Base-by-base conservation (phyloP, 345 rosid species). In the Eucalyptus rudis region DNA sequence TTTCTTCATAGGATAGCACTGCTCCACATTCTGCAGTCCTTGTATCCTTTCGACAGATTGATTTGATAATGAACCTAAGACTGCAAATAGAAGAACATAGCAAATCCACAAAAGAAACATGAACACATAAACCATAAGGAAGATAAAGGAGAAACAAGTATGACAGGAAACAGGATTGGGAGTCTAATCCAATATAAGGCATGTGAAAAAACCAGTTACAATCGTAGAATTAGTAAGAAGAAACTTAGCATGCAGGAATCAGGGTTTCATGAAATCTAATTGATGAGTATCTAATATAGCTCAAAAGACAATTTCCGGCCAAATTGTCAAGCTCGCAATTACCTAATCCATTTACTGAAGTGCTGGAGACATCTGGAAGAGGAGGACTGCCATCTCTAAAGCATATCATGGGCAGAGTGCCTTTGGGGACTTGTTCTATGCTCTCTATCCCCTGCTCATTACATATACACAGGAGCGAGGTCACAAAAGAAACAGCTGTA, bases 301-400 rank as follows among this genome's bases (percentile, higher is more conserved):
- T 56, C 76, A 56, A 24, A 19, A 31, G 88, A 19, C 59, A 76
- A 20, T 76, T 22, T 44, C 43, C 22, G 47, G 59, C 71, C 43
- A 89, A 36, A 13, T n/a, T 64, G 33, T 56, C 50, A 88, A 79
- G 14, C 14, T 40, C n/a, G 29, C 76, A 80, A 86, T 90, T 92
- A 97, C 99, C 98, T 94, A 93, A 92, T 86, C 95, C 92, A 85
- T 93, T 79, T 27, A 91, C 43, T 91, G 96, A 93, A 86, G 92
- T 87, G 88, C 90, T 91, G 91, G 96, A 91, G 62, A 92, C 92
- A 91, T 96, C 98, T 45, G 99, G 99, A 49, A 97, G 92, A 71
- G 99, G 99, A 89, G 95, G 99, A 91, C 99, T 95, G 79, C 99
- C 99, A 88, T 95, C 97, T 95, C 99, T 94, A 87, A 97, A 92